These are phyloP conservation scores for Wallacemonas sp. DNA, from an alignment of 208 protist species.

Conservation along the genomic window DNA sequence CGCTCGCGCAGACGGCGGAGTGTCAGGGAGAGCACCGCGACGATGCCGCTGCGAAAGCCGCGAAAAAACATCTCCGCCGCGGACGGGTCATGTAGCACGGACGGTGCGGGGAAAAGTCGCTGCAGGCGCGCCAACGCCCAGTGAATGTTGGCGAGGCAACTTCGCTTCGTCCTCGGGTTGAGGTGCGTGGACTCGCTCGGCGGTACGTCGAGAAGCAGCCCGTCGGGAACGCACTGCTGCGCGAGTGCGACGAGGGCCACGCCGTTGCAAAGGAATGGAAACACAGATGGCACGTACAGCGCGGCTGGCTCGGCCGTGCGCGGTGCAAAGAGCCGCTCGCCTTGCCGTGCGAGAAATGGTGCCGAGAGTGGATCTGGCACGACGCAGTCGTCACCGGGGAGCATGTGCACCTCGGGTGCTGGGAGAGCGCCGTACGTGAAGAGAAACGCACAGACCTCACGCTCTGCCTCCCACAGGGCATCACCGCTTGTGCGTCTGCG, in stretches of 20 bases:
- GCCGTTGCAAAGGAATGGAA: slow-evolving; percentile 80
- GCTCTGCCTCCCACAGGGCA: slow-evolving; percentile 42
- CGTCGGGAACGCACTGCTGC: slow-evolving; percentile 14
- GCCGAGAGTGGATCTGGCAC: slow-evolving; percentile 48
- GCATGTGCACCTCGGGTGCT: slow-evolving; percentile 38
- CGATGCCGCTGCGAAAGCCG: slow-evolving; percentile 48
- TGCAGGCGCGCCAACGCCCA: slow-evolving; percentile 37
- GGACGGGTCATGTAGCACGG: slow-evolving; percentile 26
- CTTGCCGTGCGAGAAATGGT: slow-evolving; percentile 48
- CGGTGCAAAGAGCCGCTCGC: slow-evolving; percentile 22
- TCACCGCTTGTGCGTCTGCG: not conserved
- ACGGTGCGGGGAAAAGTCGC: not conserved
- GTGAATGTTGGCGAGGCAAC: slow-evolving; percentile 60
- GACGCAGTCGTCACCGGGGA: slow-evolving; percentile 66
- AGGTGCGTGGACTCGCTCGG: slow-evolving; percentile 24
- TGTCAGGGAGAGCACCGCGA: slow-evolving; percentile 41
- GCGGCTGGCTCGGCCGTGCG: slow-evolving; percentile 28
- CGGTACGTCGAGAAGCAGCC: not conserved
- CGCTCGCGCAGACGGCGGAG: not conserved
- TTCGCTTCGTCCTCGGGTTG: slow-evolving; percentile 51
- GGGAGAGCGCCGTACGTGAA: slow-evolving; percentile 45
- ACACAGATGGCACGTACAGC: slow-evolving; percentile 72
- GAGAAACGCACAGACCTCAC: slow-evolving; percentile 50
- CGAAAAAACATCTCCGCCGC: slow-evolving; percentile 30
- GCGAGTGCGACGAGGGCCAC: slow-evolving; percentile 52